Base-by-base conservation (phyloP, 2,329 filamentous ascomycete genomes). In the Trichoderma koningii region DNA sequence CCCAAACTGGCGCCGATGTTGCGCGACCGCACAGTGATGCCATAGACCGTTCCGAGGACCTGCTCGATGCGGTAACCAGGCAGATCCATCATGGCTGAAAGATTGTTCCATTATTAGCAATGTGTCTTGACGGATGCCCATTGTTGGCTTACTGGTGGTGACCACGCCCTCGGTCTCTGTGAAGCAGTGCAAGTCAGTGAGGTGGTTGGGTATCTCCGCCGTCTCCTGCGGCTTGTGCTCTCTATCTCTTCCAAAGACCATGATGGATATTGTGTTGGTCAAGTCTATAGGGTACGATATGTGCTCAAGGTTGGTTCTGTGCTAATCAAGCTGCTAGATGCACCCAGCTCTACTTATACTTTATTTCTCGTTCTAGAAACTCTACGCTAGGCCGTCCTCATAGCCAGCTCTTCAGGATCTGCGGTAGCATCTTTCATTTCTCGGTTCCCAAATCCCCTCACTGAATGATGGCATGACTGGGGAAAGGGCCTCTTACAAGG, bases 101-200 rank as follows among this genome's bases (percentile, higher is more conserved):
- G 5, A 5, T 38, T 12, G 34, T 38, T 38, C 34, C 34, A 38
- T 38, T 38, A 38, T 38, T 38, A 12, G 42, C 26, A 19, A 3
- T 15, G 30, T 9, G 66, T 55, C 0, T 21, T 9, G 14, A 23
- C 47, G 17, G 30, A 41, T 17, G 30, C 44, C 38, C 30, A 23
- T 28, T 9, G 45, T 7, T 21, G 34, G 23, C 63, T 65, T 66
- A 76, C 77, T 88, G 0, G 83, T 83, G 0, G 84, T 87, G 68
- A 88, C 83, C 63, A 88, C 79, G 44, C 85, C 85, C 55, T 84
- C 80, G 7, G 86, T 88, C 71, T 88, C 86, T 45, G 83, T 83
- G 74, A 85, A 87, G 76, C 84, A 87, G 73, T 84, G 81, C 7
- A 84, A 74, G 68, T 84, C 82, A 0, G 79, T 80, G 7, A 82